Percentiles rank a stretch among this genome's conserved stretches.
Conservation (phyloP, 352 stramenopile genomes). For the Phytophthora boehmeriae region DNA sequence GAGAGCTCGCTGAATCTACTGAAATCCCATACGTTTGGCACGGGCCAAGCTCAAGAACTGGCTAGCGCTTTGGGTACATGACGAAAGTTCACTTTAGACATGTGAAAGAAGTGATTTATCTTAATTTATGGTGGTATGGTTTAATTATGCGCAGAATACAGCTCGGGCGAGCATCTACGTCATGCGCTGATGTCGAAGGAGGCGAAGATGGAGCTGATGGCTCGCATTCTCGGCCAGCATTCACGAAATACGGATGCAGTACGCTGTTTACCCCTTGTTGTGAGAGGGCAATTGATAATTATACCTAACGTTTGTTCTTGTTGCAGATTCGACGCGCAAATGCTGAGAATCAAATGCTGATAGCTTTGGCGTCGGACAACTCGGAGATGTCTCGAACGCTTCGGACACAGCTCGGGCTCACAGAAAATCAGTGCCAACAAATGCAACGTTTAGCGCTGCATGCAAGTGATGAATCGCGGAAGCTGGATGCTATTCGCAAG, state of each 20-base stretch:
- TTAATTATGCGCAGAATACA: constrained; percentile 56
- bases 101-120: background rate
- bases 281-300: background rate
- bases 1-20: constrained; percentile 85
- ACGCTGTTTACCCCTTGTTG: constrained; percentile 7
- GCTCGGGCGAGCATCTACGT: constrained; percentile 74
- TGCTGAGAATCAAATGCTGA: constrained; percentile 80
- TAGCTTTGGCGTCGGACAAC: constrained; percentile 65
- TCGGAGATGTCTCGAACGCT: constrained; percentile 61
- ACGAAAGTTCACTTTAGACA: constrained; percentile 2
- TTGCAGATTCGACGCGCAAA: constrained; percentile 80
- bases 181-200: constrained; percentile 88
- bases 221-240: constrained; percentile 79
- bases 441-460: constrained; percentile 50
- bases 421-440: constrained; percentile 67
- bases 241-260: constrained; percentile 78
- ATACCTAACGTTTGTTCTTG: constrained; percentile 3
- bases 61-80: constrained; percentile 72
- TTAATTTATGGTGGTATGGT: background rate
- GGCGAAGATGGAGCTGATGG: constrained; percentile 82
- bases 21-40: constrained; percentile 76
- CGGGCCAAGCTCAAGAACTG: constrained; percentile 67
- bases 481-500: constrained; percentile 85
- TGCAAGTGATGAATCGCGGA: constrained; percentile 69
- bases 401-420: constrained; percentile 66